Evolutionary conservation across 1,284 basidiomycete species (phyloP).

Genomic region (Irpex rosettiformis): DNA sequence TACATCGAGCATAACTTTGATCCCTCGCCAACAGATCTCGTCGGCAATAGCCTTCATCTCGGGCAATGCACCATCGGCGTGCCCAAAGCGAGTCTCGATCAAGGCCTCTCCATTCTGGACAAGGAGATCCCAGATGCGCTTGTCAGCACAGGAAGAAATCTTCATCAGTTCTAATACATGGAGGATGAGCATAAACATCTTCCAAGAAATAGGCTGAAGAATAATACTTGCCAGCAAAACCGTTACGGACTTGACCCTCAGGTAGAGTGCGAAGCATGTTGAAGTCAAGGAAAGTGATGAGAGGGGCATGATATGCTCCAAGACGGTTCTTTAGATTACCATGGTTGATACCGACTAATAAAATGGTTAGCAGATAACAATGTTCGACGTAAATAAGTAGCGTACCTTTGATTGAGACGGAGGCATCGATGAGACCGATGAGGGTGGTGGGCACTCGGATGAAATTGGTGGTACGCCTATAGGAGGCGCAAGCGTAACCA

Average conservation of each 20-base stretch:
- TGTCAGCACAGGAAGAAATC: constrained; percentile 21
- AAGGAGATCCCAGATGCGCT: constrained; percentile 20
- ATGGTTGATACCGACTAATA: constrained; percentile 19
- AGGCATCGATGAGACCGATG: constrained; percentile 21
- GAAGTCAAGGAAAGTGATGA: constrained; percentile 22
- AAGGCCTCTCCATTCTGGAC: constrained; percentile 18
- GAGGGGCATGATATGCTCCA: constrained; percentile 21
- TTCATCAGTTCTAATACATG: constrained; percentile 19
- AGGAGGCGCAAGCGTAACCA: constrained; percentile 21
- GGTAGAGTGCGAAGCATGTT: constrained; percentile 22
- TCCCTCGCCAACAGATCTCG: constrained; percentile 21
- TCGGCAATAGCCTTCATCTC: constrained; percentile 19
- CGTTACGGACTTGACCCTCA: constrained; percentile 20
- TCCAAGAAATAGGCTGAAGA: not conserved
- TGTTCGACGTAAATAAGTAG: not conserved
- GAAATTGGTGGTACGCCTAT: constrained; percentile 21
- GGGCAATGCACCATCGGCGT: constrained; percentile 13
- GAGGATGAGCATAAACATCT: not conserved
- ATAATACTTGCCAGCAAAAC: constrained; percentile 16
- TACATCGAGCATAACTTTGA: constrained; percentile 21
- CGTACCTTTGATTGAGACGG: constrained; percentile 21
- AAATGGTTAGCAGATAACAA: constrained; percentile 5
- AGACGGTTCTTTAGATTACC: constrained; percentile 21
- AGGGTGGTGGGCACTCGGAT: constrained; percentile 21
- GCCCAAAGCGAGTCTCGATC: constrained; percentile 19